phyloP scores from a whole-genome alignment of 2,329 filamentous ascomycete genomes.

The Pseudogymnoascus sp. region DNA sequence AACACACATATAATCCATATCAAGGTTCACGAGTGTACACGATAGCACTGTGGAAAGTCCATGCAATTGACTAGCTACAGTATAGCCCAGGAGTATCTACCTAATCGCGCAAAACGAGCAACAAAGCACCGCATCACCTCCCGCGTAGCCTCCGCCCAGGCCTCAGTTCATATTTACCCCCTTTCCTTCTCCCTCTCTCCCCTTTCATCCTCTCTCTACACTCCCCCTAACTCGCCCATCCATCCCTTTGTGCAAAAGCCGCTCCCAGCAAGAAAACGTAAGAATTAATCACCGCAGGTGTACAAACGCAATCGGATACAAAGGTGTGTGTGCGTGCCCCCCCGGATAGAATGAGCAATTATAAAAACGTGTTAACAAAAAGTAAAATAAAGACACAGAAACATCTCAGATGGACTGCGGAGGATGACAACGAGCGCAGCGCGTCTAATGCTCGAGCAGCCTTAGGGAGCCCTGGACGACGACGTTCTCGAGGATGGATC shows the following conservation, averaged over 20 bases:
- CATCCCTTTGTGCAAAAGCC: not conserved
- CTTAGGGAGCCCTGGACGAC: constrained; percentile 95
- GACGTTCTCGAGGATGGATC: constrained; percentile 96
- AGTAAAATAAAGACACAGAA: not conserved
- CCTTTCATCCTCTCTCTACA: too few relatives aligned
- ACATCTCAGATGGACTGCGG: not conserved
- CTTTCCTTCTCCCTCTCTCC: not conserved
- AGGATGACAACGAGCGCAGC: too few relatives aligned
- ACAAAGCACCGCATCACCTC: not conserved
- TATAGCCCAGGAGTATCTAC: constrained; percentile 2
- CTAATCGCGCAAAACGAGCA: constrained; percentile 7
- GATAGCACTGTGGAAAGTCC: not conserved
- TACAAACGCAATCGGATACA: not conserved
- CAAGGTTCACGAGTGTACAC: not conserved
- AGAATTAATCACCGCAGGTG: constrained; percentile 3
- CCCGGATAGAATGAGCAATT: not conserved
- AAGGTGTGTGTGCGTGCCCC: too few relatives aligned
- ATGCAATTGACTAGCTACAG: not conserved
- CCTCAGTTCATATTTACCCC: not conserved
- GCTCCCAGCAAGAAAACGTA: not conserved
- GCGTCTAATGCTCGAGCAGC: constrained; percentile 55
- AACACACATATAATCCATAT: not conserved
- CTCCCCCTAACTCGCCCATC: not conserved
- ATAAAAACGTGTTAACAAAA: not conserved
- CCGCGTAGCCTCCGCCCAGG: not conserved